Conservation (phyloP, 768 basidiomycete genomes). For the Rhodocollybia butyracea region DNA sequence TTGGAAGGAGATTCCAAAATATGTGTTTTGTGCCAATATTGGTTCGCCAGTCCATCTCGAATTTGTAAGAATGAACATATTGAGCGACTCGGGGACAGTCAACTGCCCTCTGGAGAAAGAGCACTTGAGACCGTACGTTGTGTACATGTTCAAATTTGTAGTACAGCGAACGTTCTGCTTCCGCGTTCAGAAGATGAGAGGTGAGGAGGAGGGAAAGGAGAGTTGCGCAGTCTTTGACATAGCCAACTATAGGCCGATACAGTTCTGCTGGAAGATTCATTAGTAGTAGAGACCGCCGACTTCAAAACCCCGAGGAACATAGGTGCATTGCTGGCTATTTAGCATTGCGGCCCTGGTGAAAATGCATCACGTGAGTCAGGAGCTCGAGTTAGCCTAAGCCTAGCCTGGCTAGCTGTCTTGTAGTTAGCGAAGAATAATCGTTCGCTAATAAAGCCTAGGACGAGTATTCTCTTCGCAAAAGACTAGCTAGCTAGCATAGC, state of each 20-base stretch:
- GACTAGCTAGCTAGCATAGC: no score
- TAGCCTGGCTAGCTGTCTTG: no score
- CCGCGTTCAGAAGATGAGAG: not conserved
- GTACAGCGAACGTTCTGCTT: conserved; percentile 1
- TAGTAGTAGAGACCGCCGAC: not conserved
- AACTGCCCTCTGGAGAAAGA: not conserved
- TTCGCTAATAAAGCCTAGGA: no score
- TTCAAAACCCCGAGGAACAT: no score
- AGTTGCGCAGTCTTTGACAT: not conserved
- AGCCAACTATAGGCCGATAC: conserved; percentile 1
- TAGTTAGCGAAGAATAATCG: no score
- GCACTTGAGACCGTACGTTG: not conserved
- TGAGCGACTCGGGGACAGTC: conserved; percentile 1
- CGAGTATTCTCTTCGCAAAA: no score
- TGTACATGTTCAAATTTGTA: conserved; percentile 2
- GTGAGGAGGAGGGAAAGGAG: not conserved
- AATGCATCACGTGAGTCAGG: no score
- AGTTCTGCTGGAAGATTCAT: not conserved
- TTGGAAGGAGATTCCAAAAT: not conserved
- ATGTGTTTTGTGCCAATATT: conserved; percentile 1
- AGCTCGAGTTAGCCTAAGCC: no score
- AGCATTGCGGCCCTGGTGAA: no score
- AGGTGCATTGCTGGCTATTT: no score
- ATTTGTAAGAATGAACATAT: not conserved
- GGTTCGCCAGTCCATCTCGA: conserved; percentile 5